Evolutionary conservation across 805 yeast genomes (phyloP), one percentile per base, ranked within the genome.

Genomic region (Lipomyces yamanashiensis): DNA sequence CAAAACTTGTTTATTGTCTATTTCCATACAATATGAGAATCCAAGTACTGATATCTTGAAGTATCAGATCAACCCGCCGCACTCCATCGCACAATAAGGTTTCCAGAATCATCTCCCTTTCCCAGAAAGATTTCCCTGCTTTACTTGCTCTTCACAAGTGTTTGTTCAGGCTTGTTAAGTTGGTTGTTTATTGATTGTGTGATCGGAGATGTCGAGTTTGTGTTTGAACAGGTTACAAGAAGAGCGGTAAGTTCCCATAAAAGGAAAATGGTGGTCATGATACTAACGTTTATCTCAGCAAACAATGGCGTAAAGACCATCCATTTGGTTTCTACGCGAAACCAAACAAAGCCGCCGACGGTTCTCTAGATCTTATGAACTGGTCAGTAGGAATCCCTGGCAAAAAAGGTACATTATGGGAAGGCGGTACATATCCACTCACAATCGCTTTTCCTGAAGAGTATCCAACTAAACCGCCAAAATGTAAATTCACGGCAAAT

Each of bases 301-400:
- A 92, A 77, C 91, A 89, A 75, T 95, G 99, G 99, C 86, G 99
- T 71, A 93, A 91, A 75, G 97, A 92, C 75, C 99, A 95, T 74
- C 99, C 99, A 0, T 95, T 92, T 77, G 98, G 98, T 7, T 95
- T 95, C 77, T 92, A 79, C 70, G 99, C 99, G 44, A 90, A 90
- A 73, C 99, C 99, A 13, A 74, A 78, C 33, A 92, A 89, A 74
- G 80, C 82, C n/a, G 72, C 80, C 1, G 96, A 92, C 72, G 99
- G 99, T 2, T 79, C 91, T 0, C 80, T 95, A 67, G 92, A 95
- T 75, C 80, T 95, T 67, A 88, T 89, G 73, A 82, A 78, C 72
- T 95, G 99, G 99, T 85, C 85, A 15, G 96, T 97, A 17, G 98
- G 98, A 33, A 89, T 95, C 59, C 99, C 99, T 8, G 99, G 99